These are phyloP conservation scores for Ophiostoma australiae DNA, from an alignment of 2,329 filamentous ascomycete genomes.

Conservation along the genomic window DNA sequence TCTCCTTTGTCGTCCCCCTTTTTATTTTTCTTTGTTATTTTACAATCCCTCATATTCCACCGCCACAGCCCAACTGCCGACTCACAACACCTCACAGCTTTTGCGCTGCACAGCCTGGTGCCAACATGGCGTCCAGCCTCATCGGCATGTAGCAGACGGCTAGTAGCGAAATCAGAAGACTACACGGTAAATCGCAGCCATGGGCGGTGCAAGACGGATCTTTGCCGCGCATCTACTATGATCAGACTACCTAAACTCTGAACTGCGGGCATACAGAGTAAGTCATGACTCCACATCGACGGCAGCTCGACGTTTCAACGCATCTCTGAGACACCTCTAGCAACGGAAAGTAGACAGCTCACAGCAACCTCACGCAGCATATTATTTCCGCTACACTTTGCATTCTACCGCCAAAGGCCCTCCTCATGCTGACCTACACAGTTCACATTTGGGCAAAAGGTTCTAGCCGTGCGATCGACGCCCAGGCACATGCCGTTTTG, in stretches of 20 bases:
- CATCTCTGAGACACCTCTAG: not conserved
- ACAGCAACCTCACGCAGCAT: not conserved
- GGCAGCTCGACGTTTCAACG: not conserved
- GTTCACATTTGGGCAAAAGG: not conserved
- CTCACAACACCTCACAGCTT: not conserved
- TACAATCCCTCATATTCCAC: not conserved
- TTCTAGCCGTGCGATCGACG: not conserved
- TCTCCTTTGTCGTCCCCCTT: not conserved
- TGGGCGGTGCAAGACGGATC: not conserved
- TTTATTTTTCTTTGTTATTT: not conserved
- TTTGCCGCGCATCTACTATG: not conserved
- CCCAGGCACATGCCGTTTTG: not conserved
- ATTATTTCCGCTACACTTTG: not conserved
- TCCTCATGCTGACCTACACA: not conserved
- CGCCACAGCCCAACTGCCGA: constrained; percentile 1
- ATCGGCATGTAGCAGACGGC: not conserved
- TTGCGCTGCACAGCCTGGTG: not conserved
- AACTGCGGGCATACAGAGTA: not conserved
- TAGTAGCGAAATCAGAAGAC: not conserved
- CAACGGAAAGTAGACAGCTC: not conserved
- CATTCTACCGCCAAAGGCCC: not conserved
- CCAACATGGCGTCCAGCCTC: not conserved
- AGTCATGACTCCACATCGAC: not conserved
- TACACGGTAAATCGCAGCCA: not conserved
- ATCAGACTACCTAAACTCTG: not conserved